Conservation (phyloP, 1,284 basidiomycete species). For the Malassezia slooffiae region DNA sequence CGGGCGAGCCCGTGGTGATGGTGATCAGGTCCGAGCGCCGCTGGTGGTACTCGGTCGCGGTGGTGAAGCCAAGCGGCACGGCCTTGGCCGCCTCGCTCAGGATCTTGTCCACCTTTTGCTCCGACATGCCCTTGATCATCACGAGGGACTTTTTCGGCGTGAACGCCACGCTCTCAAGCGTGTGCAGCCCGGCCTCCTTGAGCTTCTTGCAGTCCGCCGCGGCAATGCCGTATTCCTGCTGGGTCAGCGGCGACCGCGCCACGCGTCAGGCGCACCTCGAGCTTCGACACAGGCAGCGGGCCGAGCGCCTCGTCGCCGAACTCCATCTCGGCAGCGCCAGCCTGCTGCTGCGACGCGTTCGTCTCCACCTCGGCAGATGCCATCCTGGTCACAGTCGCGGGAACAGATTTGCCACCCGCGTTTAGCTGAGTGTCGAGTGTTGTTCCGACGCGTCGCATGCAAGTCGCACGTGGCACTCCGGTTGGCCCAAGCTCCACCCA, state of each 20-base stretch:
- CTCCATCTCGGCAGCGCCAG: constrained; percentile 20
- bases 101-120: constrained; percentile 95
- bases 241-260: not conserved
- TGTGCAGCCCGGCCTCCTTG: constrained; percentile 80
- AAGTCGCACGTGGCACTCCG: constrained; percentile 7
- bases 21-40: constrained; percentile 89
- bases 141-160: constrained; percentile 89
- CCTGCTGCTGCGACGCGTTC: constrained; percentile 1
- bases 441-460: too few relatives aligned
- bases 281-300: constrained; percentile 32
- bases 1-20: constrained; percentile 92
- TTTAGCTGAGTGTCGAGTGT: too few relatives aligned
- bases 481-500: too few relatives aligned
- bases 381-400: constrained; percentile 3
- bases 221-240: constrained; percentile 72
- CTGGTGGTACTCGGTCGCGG: constrained; percentile 87
- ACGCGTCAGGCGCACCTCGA: constrained; percentile 26
- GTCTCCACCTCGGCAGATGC: constrained; percentile 1
- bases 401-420: too few relatives aligned
- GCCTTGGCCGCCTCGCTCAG: constrained; percentile 85
- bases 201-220: constrained; percentile 91
- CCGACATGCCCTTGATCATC: constrained; percentile 91
- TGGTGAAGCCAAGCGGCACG: constrained; percentile 93
- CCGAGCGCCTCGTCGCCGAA: constrained; percentile 23
- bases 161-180: constrained; percentile 89